Evolutionary conservation across 306 rosid genomes (phyloP), one percentile per base, ranked within the genome.

Genomic region (Quercus berberidifolia): DNA sequence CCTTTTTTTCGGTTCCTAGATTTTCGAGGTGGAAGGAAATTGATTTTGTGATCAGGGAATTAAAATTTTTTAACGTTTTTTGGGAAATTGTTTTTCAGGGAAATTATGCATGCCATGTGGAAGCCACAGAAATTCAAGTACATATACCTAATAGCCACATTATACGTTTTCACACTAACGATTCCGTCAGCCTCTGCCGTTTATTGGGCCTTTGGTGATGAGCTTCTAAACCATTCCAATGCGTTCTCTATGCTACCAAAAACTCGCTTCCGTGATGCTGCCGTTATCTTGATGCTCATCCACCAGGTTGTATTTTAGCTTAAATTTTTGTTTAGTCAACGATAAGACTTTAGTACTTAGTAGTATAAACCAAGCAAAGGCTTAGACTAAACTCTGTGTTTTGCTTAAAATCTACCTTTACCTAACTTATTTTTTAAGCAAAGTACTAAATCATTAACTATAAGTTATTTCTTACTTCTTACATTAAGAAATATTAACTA

Each of bases 51-150:
- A 17, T 59, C 23, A 33, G 9, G n/a, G 26, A 51, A 81, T 14
- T 76, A 14, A 4, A 14, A 2, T 74, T 38, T 25, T 2, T 41
- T 41, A 25, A 79, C 18, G 75, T 75, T 73, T 68, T 77, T 75
- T 63, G 43, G 73, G 5, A 33, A 43, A 46, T 55, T 69, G 58
- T 33, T 33, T 82, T 83, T 55, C 96, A 94, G 99, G 68, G 99
- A 94, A 80, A 94, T 94, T 55, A 94, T 94, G 99, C 99, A 96
- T 21, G 99, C 99, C 59, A 96, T 96, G 99, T 96, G 99, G 99
- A 96, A 93, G 90, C 99, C 99, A 14, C 93, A 92, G 84, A 94
- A 92, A 46, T 94, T 94, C 88, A 94, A 94, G 88, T 88, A 78
- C 88, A 92, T 94, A 46, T 94, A 94, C 83, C 81, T 94, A 84